Conservation (phyloP, 2,329 filamentous ascomycete species). For the Ophiocordyceps camponoti-saundersi region DNA sequence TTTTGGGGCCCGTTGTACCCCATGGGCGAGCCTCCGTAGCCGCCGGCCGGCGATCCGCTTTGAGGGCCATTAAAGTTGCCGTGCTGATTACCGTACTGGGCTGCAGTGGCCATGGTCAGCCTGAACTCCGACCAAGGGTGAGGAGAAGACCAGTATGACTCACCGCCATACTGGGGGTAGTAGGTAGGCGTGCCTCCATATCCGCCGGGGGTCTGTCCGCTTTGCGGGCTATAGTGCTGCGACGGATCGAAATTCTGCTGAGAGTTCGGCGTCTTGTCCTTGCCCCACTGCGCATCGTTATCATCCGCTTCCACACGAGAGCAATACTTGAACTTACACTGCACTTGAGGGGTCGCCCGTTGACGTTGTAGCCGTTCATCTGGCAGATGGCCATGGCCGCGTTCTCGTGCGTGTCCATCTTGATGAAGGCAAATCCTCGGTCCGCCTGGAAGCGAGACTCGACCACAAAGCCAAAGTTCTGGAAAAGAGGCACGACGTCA, state of each 20-base stretch:
- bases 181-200: slow-evolving; percentile 72
- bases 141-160: slow-evolving; percentile 12
- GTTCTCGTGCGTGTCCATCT: slow-evolving; percentile 98
- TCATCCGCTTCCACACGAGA: background rate
- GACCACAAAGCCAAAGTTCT: slow-evolving; percentile 95
- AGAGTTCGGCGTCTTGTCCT: slow-evolving; percentile 79
- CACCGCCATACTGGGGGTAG: slow-evolving; percentile 88
- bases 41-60: slow-evolving; percentile 41
- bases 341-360: slow-evolving; percentile 92
- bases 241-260: slow-evolving; percentile 58
- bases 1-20: slow-evolving; percentile 56
- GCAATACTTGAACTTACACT: slow-evolving; percentile 51
- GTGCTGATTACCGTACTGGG: slow-evolving; percentile 47
- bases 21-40: slow-evolving; percentile 51
- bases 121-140: no score
- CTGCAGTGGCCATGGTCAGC: slow-evolving; percentile 9
- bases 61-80: slow-evolving; percentile 47
- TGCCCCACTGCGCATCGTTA: slow-evolving; percentile 64
- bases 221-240: slow-evolving; percentile 54
- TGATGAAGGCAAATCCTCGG: slow-evolving; percentile 94
- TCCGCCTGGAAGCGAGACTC: slow-evolving; percentile 97
- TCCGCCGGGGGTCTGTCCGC: slow-evolving; percentile 49
- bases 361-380: slow-evolving; percentile 93
- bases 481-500: slow-evolving; percentile 92
- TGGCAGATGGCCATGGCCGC: slow-evolving; percentile 98